Evolutionary conservation across 2,329 filamentous ascomycete genomes (phyloP), one percentile per base, ranked within the genome.

Genomic region (Alternaria alternata): DNA sequence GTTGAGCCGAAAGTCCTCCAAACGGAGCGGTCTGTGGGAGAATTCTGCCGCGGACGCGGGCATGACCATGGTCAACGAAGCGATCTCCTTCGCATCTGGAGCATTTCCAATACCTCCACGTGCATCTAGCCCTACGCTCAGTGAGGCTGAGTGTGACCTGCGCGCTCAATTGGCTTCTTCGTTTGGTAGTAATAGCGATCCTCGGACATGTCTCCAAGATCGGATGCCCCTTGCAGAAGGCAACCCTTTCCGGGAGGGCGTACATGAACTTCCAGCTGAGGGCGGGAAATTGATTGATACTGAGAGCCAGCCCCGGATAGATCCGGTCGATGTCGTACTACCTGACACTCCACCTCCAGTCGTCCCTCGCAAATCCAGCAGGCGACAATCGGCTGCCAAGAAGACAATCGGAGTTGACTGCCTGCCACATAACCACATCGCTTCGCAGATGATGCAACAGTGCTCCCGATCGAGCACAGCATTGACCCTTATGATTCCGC

Each of bases 81-180:
- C 68, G 11, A 67, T 71, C 52, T 41, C 68, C 14, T 66, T 63
- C 6, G 54, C 59, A 30, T 65, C 73, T 28, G 67, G 60, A 26
- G 64, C 70, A 43, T 22, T 59, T 46, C 62, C 64, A 28, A 59
- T 32, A 43, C 48, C 32, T 28, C 47, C 53, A n/a, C 43, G 51
- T 43, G 64, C 38, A 20, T 42, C 67, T 18, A 84, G 80, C 57
- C 81, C 81, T n/a, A 82, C 81, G 1, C 70, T 83, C 48, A 83
- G 81, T 60, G 78, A 84, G 67, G 81, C 81, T 9, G 81, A 81
- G 63, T 66, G 75, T 12, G 81, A 81, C 28, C 65, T 78, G 20
- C 69, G 76, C 30, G 63, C 72, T 41, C 67, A 74, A 18, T 68
- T 78, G n/a, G 63, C 63, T 49, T 69, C 80, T 49, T 69, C 80